A percentile compares a stretch with the other conserved stretches of the same genome.
Evolutionary conservation across 2,329 filamentous ascomycete genomes (phyloP).

Genomic region (Talaromyces rugulosus): DNA sequence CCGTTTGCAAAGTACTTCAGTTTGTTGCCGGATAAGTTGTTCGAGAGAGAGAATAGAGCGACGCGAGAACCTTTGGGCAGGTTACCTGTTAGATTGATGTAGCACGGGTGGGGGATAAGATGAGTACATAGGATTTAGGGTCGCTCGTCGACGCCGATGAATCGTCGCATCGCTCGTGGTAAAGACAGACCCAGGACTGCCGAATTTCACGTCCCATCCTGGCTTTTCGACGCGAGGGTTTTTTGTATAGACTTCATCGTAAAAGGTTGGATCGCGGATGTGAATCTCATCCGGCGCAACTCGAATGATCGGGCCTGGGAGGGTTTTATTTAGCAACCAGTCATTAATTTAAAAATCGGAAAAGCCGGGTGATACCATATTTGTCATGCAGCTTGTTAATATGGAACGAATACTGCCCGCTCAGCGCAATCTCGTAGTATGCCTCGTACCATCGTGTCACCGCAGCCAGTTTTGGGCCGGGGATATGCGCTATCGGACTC

Average conservation of each 20-base stretch:
- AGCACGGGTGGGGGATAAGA: slow-evolving; percentile 7
- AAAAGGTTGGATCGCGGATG: slow-evolving; percentile 26
- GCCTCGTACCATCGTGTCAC: slow-evolving; percentile 25
- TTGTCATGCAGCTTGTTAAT: slow-evolving; percentile 23
- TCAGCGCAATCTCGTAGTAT: slow-evolving; percentile 23
- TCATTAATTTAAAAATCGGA: slow-evolving; percentile 17
- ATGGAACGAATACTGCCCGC: slow-evolving; percentile 21
- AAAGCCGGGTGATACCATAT: slow-evolving; percentile 18
- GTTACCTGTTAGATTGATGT: not conserved
- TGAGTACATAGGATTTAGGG: slow-evolving; percentile 25
- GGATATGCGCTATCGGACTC: slow-evolving; percentile 27
- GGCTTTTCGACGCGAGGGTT: slow-evolving; percentile 28
- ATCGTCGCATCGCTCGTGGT: slow-evolving; percentile 25
- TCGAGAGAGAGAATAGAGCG: slow-evolving; percentile 18
- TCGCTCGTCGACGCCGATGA: slow-evolving; percentile 28
- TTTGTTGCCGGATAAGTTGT: slow-evolving; percentile 17
- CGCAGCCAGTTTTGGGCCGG: slow-evolving; percentile 30
- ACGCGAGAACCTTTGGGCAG: slow-evolving; percentile 14
- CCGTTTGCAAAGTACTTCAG: slow-evolving; percentile 20
- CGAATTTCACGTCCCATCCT: slow-evolving; percentile 20
- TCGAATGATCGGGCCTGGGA: slow-evolving; percentile 29
- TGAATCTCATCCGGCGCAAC: slow-evolving; percentile 30
- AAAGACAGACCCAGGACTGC: slow-evolving; percentile 28
- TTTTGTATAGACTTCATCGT: slow-evolving; percentile 27
- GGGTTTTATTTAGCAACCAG: not conserved